Base-by-base conservation (phyloP, 2,329 filamentous ascomycete species). In the Sporothrix variecibatus region DNA sequence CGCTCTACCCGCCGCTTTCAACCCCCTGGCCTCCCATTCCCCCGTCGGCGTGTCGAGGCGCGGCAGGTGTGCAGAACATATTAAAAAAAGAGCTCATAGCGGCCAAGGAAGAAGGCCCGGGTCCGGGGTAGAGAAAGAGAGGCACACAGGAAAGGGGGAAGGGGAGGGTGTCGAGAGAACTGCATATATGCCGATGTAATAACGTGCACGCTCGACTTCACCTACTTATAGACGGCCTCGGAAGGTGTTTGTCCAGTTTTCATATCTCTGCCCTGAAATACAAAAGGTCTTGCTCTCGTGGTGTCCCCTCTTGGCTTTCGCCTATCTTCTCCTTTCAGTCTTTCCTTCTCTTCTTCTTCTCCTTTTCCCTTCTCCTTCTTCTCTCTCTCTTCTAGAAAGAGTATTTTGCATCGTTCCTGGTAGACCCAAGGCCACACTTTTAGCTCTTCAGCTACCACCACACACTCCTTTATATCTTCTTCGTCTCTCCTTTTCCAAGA, bases 361-460 rank as follows among this genome's bases (percentile, higher is more conserved):
- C 15, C n/a, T 20, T 34, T 62, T 34, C 23, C 38, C 26, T 23
- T 26, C 28, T 38, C 62, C 26, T 40, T 34, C 56, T 51, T 51
- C 31, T 46, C 26, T 3, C 26, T 15, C 46, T 49, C 40, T 51
- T 51, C 15, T n/a, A 12, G 17, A 38, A 28, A 49, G 7, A n/a
- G 31, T 46, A 34, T 38, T 51, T 43, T 46, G 49, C 46, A 65
- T 65, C 58, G 58, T 43, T 72, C 46, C 58, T 72, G 58, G 71
- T 53, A 34, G 38, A 26, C 11, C 23, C 58, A 72, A 72, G 70
- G 26, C 56, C 56, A 60, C 40, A 34, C 23, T 20, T 49, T 20
- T 17, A 62, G 70, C 70, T 72, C 70, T 46, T 72, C 70, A 72
- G 70, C 70, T 62, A 20, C 40, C 31, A 15, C 20, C 43, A 51